Evolutionary conservation across 2,329 filamentous ascomycete species (phyloP), one percentile per base, ranked within the genome.

Genomic region (Epichloe uncinata): DNA sequence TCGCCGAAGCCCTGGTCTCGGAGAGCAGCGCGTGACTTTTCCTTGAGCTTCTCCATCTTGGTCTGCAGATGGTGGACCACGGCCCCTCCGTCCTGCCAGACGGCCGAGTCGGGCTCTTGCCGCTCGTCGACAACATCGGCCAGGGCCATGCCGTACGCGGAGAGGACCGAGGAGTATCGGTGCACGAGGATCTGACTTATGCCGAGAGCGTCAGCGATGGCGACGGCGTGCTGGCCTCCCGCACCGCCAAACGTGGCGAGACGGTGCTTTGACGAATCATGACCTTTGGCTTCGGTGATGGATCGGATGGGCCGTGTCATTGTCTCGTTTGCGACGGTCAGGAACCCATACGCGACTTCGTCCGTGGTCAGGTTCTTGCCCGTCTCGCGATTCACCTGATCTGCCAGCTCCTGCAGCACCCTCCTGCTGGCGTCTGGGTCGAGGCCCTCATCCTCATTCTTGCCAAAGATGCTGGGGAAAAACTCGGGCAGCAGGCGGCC

Each of bases 21-120:
- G 4, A 96, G 69, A 0, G 80, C 78, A 16, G 73, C 69, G 0
- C 72, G 76, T 0, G 87, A 90, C 61, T 84, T 87, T n/a, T 78
- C 73, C 67, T 86, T 91, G 37, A 96, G 73, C 44, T 86, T 83
- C 18, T 81, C 74, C 76, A 96, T 86, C 66, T 90, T 93, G 26
- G 66, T 68, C 58, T 81, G 77, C 15, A 96, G 69, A 40, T 81
- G 80, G 7, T 75, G 66, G 5, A 82, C 73, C 0, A 79, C 77
- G 1, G 73, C 35, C 74, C 74, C 73, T 12, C 73, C 63, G 16
- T 82, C 78, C 13, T 74, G 73, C 78, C 79, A 83, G 5, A 83
- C 69, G 15, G 72, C 70, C 2, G 81, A 81, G 37, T 82, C 78
- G 4, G 86, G 85, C 61, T 90, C 87, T 61, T 96, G 90, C 33